phyloP scores from a whole-genome alignment of 1,139 yeast species.

The Sugiyamaella sp. region DNA sequence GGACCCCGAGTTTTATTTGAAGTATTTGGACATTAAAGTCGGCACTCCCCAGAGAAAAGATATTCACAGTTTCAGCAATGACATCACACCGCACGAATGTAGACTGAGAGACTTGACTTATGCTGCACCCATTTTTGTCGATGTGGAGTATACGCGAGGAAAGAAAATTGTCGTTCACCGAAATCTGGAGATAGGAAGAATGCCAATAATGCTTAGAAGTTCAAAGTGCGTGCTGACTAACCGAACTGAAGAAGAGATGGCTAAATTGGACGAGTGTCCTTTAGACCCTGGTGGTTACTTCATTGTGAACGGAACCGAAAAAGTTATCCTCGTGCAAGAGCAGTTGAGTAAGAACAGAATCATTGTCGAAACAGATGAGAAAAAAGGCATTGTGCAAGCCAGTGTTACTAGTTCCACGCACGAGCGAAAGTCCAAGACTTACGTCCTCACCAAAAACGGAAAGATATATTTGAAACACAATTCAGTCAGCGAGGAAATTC shows the following conservation, averaged over 20 bases:
- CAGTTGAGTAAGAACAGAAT: constrained; percentile 96
- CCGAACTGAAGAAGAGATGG: constrained; percentile 81
- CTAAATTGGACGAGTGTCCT: constrained; percentile 89
- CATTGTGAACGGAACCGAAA: constrained; percentile 96
- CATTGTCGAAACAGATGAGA: constrained; percentile 95
- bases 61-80: constrained; percentile 47
- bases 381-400: constrained; percentile 93
- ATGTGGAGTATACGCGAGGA: constrained; percentile 95
- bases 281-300: constrained; percentile 98
- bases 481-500: constrained; percentile 92
- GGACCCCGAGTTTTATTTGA: constrained; percentile 93
- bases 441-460: constrained; percentile 88
- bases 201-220: constrained; percentile 97
- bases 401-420: constrained; percentile 97
- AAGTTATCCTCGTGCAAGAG: constrained; percentile 94
- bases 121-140: constrained; percentile 95
- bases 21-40: constrained; percentile 87
- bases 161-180: constrained; percentile 85
- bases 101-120: constrained; percentile 92
- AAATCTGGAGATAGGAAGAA: constrained; percentile 92
- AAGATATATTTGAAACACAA: constrained; percentile 91
- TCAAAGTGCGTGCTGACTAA: constrained; percentile 87
- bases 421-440: constrained; percentile 95
- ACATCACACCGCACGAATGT: constrained; percentile 92
- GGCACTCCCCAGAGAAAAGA: constrained; percentile 61